These are phyloP conservation scores for Salix viminalis DNA, from an alignment of 345 rosid species.

Conservation along the genomic window DNA sequence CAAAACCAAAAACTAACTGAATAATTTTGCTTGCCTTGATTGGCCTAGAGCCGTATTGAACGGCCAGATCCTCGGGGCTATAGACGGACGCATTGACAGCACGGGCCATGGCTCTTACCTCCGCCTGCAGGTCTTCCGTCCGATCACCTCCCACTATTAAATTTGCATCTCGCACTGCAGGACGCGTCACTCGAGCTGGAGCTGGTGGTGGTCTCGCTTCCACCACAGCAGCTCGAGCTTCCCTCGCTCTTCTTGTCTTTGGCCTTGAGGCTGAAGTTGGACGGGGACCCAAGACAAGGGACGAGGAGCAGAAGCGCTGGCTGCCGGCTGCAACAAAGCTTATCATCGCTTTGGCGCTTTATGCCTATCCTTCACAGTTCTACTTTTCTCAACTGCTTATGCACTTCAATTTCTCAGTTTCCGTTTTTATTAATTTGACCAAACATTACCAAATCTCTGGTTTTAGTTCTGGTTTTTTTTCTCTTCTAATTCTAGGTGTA, in stretches of 20 bases:
- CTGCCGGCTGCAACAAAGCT: constrained; percentile 16
- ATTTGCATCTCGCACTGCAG: constrained; percentile 10
- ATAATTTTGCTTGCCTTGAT: constrained; percentile 43
- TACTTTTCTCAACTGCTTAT: too few relatives aligned
- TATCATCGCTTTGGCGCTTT: background rate
- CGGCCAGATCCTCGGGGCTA: constrained; percentile 65
- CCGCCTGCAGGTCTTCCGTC: constrained; percentile 77
- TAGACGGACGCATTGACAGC: constrained; percentile 81
- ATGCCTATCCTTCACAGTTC: background rate
- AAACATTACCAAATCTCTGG: too few relatives aligned
- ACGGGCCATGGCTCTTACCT: constrained; percentile 74
- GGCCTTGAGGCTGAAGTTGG: background rate
- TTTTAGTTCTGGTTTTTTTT: background rate
- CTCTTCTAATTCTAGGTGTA: too few relatives aligned
- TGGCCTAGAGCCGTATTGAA: constrained; percentile 66
- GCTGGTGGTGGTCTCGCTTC: constrained; percentile 31
- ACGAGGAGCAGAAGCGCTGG: background rate
- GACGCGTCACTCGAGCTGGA: constrained; percentile 6
- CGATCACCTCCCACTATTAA: constrained; percentile 34
- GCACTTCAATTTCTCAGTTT: background rate
- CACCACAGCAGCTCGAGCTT: constrained; percentile 34
- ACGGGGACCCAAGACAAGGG: background rate
- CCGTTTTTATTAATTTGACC: background rate
- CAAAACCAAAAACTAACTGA: background rate
- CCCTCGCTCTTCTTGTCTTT: background rate